phyloP scores from a whole-genome alignment of 2,329 filamentous ascomycete genomes.

The Aureobasidium sp. region DNA sequence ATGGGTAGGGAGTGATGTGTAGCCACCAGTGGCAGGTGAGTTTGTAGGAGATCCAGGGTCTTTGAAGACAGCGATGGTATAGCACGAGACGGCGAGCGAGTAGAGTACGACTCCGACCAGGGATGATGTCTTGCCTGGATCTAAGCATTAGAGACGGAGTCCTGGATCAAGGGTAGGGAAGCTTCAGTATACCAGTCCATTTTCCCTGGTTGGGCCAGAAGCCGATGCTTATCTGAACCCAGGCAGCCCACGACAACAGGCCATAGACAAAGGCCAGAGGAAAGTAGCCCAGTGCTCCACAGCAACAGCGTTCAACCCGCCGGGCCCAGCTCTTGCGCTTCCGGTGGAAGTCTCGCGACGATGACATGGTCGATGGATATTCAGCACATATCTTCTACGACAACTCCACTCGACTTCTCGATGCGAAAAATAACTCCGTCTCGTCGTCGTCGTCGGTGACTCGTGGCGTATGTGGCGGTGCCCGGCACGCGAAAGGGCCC shows the following conservation, averaged over 20 bases:
- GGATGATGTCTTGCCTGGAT: constrained; percentile 28
- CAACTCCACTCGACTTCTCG: not conserved
- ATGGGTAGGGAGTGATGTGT: constrained; percentile 18
- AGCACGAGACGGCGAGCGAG: constrained; percentile 74
- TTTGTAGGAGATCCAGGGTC: constrained; percentile 63
- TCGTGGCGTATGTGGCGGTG: constrained; percentile 9
- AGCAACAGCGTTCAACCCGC: constrained; percentile 76
- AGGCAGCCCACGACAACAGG: constrained; percentile 89
- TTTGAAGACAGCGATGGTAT: constrained; percentile 89
- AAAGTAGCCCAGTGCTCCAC: constrained; percentile 69
- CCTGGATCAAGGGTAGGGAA: not conserved
- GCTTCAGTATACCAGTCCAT: constrained; percentile 33
- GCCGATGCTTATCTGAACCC: constrained; percentile 72
- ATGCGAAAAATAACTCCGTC: not conserved
- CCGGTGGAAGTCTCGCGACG: constrained; percentile 32
- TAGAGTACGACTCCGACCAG: constrained; percentile 63
- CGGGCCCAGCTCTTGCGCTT: constrained; percentile 49
- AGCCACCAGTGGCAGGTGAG: constrained; percentile 11
- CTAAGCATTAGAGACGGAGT: not conserved
- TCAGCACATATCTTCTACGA: not conserved
- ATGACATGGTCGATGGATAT: constrained; percentile 20
- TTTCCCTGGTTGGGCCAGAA: constrained; percentile 44
- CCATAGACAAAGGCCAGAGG: constrained; percentile 86
- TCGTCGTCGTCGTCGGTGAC: not conserved
- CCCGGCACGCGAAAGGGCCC: not conserved